A percentile compares a stretch with the other conserved stretches of the same genome.
These are phyloP conservation scores for Linnemannia hyalina DNA, from an alignment of 192 early-diverging fungal genomes.

Conservation along the genomic window DNA sequence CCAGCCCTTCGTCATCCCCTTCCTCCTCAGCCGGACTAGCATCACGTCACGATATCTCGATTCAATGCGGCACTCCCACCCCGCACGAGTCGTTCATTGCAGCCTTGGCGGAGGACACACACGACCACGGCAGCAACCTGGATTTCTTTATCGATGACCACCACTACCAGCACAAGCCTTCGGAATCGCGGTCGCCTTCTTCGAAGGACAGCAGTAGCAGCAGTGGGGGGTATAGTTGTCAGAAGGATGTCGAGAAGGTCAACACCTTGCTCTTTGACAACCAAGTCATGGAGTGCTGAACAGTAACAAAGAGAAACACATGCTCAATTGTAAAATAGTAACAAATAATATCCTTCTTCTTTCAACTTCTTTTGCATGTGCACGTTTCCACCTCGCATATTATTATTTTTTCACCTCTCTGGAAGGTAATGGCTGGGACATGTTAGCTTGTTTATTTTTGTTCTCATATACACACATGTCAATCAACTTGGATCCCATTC, in stretches of 20 bases:
- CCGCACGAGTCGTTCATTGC: conserved; percentile 37
- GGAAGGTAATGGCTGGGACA: too few relatives aligned
- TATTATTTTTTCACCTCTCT: too few relatives aligned
- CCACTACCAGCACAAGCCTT: not conserved
- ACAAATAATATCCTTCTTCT: not conserved
- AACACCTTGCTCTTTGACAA: conserved; percentile 32
- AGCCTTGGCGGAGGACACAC: not conserved
- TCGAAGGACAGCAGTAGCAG: not conserved
- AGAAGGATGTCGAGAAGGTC: conserved; percentile 28
- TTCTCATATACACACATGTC: not conserved
- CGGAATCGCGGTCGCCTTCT: not conserved
- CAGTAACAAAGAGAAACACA: not conserved
- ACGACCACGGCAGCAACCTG: conserved; percentile 2
- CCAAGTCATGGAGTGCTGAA: conserved; percentile 34
- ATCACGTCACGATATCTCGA: conserved; percentile 31
- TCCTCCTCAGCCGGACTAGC: not conserved
- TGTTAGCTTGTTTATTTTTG: not conserved
- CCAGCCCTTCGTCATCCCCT: conserved; percentile 11
- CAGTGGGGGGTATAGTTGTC: conserved; percentile 11
- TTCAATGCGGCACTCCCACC: conserved; percentile 25
- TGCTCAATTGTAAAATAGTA: not conserved
- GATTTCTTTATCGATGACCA: conserved; percentile 25
- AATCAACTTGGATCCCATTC: not conserved
- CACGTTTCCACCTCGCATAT: too few relatives aligned
- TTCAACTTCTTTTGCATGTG: too few relatives aligned